A percentile compares a stretch with the other conserved stretches of the same genome.
These are phyloP conservation scores for Tetrapisispora iriomotensis DNA, from an alignment of 805 yeast species.

Conservation along the genomic window DNA sequence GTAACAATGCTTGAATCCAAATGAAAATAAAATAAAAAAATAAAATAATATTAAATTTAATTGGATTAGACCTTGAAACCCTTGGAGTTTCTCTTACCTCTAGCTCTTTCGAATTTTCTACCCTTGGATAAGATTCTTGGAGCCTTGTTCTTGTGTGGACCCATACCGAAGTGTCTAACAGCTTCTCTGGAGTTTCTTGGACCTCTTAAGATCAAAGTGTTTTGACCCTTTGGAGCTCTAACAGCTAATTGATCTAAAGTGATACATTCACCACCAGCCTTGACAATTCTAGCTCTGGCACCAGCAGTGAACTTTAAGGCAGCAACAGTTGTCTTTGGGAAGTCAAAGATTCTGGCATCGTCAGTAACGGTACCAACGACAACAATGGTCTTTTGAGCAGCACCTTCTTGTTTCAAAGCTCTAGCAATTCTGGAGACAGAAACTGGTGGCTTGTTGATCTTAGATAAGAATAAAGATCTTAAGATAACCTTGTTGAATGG, in stretches of 20 bases:
- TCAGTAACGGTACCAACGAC: slow-evolving; percentile 99
- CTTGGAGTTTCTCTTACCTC: slow-evolving; percentile 99
- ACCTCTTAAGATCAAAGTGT: slow-evolving; percentile 97
- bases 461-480: slow-evolving; percentile 90
- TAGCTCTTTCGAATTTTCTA: slow-evolving; percentile 99
- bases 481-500: slow-evolving; percentile 97
- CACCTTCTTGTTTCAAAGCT: slow-evolving; percentile 74
- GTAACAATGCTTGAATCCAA: background rate
- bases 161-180: slow-evolving; percentile 99
- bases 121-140: slow-evolving; percentile 97
- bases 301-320: slow-evolving; percentile 99
- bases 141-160: slow-evolving; percentile 99
- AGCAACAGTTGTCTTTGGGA: slow-evolving; percentile 97
- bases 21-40: background rate
- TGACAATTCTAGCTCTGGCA: slow-evolving; percentile 94
- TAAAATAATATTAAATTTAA: background rate
- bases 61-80: slow-evolving; percentile 96
- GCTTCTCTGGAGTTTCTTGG: slow-evolving; percentile 99
- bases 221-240: slow-evolving; percentile 99
- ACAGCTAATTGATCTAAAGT: slow-evolving; percentile 98
- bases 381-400: slow-evolving; percentile 86
- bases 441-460: slow-evolving; percentile 99
- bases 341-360: slow-evolving; percentile 84
- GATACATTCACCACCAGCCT: slow-evolving; percentile 99
- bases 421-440: slow-evolving; percentile 85